Evolutionary conservation across 495 filamentous ascomycete species (phyloP), one percentile per base, ranked within the genome.

Genomic region (Annulohypoxylon nitens): DNA sequence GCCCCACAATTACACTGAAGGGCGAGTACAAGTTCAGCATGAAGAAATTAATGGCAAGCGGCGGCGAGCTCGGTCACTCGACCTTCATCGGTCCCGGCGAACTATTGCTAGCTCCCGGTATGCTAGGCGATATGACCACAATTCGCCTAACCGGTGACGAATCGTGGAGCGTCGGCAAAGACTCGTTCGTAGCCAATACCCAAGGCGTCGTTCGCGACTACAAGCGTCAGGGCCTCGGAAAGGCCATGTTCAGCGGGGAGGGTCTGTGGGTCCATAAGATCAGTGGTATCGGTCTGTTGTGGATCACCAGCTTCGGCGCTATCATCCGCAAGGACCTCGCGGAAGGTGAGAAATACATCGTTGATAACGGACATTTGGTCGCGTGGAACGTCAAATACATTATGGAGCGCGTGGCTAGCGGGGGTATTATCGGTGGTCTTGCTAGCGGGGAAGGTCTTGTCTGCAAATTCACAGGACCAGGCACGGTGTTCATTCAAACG

Each of bases 311-410:
- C 75, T 94, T 98, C 69, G 96, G 96, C 0, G 96, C 97, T 2
- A 97, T 99, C 67, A 92, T 99, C 66, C 88, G 93, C 75, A 98
- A 98, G 82, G 95, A 99, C 91, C 86, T 97, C 23, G 84, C 81
- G 34, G 89, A 92, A 6, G 89, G 89, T 2, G 95, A 98, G 76
- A 89, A 89, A 63, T 99, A 97, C 79, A 92, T 94, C 64, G 90
- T 99, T 59, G 95, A 99, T 75, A 99, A 99, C 75, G 95, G 95
- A 9, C 94, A 99, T 71, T 84, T 99, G 5, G 95, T 99, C 0
- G 97, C 96, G 4, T 99, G 96, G 96, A 98, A 98, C 76, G 95
- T 93, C 79, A 92, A 97, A 70, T 99, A 98, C 76, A 83, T 91
- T 10, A 88, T 98, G 51, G 93, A 97, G 81, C 91, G 97, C 8